Evolutionary conservation across 345 rosid species (phyloP), one percentile per base, ranked within the genome.

Genomic region (Populus davidiana): DNA sequence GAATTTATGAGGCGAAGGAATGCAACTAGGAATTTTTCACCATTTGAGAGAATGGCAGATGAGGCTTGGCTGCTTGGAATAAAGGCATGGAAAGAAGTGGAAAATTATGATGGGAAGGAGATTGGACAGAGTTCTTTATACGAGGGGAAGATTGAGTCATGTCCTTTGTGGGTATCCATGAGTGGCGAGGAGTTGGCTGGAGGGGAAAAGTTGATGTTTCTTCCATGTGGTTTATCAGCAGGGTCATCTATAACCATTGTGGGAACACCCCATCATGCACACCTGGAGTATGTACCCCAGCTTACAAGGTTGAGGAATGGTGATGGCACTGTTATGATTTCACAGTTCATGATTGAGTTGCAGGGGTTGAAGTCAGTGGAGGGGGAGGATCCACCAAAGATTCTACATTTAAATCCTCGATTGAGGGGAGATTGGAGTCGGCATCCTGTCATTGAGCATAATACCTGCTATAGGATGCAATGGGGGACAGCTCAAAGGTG

Each of bases 401-500:
- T 96, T 87, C 84, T 96, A 73, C 99, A 96, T 86, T 80, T 96
- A 80, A 96, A 96, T 83, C 99, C 99, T 78, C 87, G 99, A 74
- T 67, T 96, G 70, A 93, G 80, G 82, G 99, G 99, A 77, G 99
- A 96, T 85, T 96, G 99, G 99, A 96, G 87, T 81, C 89, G 70
- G 31, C 80, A 67, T 39, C 95, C 99, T 1, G 95, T 96, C 69
- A 92, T 96, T 86, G 99, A 96, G 84, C 99, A 96, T 71, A 96
- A 96, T 82, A 93, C 98, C 41, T 96, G 99, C 85, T 93, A 96
- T 81, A 91, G 99, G 87, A 96, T 96, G 99, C 99, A 93, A 75
- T 96, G 99, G 99, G 97, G 99, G 25, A 78, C 87, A 67, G 93
- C 93, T 86, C 99, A 93, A 64, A 93, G 99, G 79, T 96, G 99